A percentile compares a stretch with the other conserved stretches of the same genome.
Evolutionary conservation across 148 eudicot genomes (phyloP).

Genomic region (Dysphania ambrosioides): DNA sequence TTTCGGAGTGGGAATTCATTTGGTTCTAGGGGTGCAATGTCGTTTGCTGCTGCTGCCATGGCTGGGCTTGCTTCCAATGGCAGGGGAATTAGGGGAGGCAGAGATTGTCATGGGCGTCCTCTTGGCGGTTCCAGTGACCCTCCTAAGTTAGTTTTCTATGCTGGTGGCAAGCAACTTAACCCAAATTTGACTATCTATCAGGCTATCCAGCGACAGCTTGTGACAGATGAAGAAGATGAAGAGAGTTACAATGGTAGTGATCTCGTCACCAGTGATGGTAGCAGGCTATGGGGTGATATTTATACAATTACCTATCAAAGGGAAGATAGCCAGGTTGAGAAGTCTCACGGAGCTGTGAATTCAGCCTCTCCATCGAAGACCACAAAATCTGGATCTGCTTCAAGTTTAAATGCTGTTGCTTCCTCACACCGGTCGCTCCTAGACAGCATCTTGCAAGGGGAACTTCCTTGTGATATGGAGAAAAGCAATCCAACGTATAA

Average conservation of each 20-base stretch:
- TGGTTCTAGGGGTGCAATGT: slow-evolving; percentile 96
- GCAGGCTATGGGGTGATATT: slow-evolving; percentile 81
- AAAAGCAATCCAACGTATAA: slow-evolving; percentile 74
- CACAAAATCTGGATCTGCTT: slow-evolving; percentile 44
- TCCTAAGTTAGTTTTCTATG: slow-evolving; percentile 70
- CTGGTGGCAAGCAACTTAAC: slow-evolving; percentile 82
- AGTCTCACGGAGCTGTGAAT: slow-evolving; percentile 38
- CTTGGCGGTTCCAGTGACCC: slow-evolving; percentile 54
- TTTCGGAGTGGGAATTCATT: slow-evolving; percentile 59
- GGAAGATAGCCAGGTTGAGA: slow-evolving; percentile 62
- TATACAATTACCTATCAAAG: slow-evolving; percentile 76
- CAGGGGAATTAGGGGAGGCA: slow-evolving; percentile 68
- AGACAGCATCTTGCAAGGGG: slow-evolving; percentile 88
- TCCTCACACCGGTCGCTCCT: slow-evolving; percentile 52
- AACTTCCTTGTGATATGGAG: slow-evolving; percentile 92
- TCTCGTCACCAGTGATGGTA: slow-evolving; percentile 71
- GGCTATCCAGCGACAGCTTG: slow-evolving; percentile 87
- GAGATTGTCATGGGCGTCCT: slow-evolving; percentile 73
- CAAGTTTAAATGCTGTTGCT: slow-evolving; percentile 40
- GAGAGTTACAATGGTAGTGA: slow-evolving; percentile 60
- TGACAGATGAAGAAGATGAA: slow-evolving; percentile 82
- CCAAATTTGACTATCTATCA: slow-evolving; percentile 85
- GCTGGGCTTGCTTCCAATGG: slow-evolving; percentile 91
- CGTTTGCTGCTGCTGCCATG: slow-evolving; percentile 99
- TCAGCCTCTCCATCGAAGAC: slow-evolving; percentile 48